These are phyloP conservation scores for Trichoderma gracile DNA, from an alignment of 2,329 filamentous ascomycete genomes.

Conservation along the genomic window DNA sequence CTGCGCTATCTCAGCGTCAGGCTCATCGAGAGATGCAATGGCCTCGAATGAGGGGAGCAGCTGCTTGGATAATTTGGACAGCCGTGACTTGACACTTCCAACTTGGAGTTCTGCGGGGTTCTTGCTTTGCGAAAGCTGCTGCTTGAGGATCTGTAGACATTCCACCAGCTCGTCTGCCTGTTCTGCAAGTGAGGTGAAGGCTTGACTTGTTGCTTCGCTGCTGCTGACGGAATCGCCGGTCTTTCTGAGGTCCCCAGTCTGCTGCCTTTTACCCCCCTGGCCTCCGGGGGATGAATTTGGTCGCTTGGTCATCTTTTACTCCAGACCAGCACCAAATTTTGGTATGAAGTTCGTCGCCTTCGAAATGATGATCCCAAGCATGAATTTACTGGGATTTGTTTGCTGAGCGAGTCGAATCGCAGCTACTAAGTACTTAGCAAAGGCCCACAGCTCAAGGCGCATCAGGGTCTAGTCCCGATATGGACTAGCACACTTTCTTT, in stretches of 20 bases:
- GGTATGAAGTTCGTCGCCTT: conserved; percentile 1
- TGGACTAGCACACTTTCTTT: not conserved
- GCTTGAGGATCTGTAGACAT: conserved; percentile 41
- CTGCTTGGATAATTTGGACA: conserved; percentile 30
- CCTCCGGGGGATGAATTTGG: not conserved
- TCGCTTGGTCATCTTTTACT: conserved; percentile 44
- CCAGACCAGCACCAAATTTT: not conserved
- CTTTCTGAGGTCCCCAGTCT: not conserved
- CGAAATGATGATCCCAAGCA: not conserved
- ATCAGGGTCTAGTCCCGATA: not conserved
- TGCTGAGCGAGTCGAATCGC: not conserved
- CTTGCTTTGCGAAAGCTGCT: conserved; percentile 29
- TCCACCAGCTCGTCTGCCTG: conserved; percentile 42
- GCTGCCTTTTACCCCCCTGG: conserved; percentile 24
- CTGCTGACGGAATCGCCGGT: not conserved
- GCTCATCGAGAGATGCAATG: conserved; percentile 11
- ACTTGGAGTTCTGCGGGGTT: conserved; percentile 1
- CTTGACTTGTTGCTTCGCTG: conserved; percentile 7
- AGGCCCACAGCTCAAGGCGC: not conserved
- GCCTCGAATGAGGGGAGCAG: conserved; percentile 35
- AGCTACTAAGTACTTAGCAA: not conserved
- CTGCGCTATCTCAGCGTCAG: not conserved
- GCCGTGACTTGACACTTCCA: conserved; percentile 24
- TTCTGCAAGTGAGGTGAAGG: conserved; percentile 17
- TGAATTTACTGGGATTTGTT: not conserved